Conservation (phyloP, 2,329 filamentous ascomycete species). For the Blumeria graminis region DNA sequence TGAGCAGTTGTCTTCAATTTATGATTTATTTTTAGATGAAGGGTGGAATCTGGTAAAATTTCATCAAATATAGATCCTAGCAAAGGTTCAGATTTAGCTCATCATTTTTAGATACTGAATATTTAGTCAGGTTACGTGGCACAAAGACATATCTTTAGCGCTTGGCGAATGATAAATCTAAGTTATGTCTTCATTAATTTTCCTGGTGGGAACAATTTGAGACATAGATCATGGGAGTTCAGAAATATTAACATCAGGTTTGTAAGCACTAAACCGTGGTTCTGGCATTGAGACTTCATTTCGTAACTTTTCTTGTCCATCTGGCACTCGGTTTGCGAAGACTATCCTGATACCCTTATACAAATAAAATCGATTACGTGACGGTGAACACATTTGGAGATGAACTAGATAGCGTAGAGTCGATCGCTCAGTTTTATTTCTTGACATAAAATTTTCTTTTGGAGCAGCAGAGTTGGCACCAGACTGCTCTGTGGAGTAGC, state of each 20-base stretch:
- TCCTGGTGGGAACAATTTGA: conserved; percentile 29
- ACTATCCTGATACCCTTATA: conserved; percentile 86
- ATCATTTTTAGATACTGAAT: too few relatives aligned
- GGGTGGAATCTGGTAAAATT: too few relatives aligned
- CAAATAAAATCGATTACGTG: conserved; percentile 62
- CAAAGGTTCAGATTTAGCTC: too few relatives aligned
- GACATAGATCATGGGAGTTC: conserved; percentile 15
- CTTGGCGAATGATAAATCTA: conserved; percentile 12
- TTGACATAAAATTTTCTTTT: conserved; percentile 5
- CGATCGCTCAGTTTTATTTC: conserved; percentile 33
- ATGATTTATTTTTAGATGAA: too few relatives aligned
- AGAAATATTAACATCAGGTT: conserved; percentile 19
- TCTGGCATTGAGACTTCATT: conserved; percentile 82
- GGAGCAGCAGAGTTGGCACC: conserved; percentile 28
- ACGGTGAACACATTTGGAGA: conserved; percentile 73
- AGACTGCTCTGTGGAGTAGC: conserved; percentile 69
- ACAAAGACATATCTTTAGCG: too few relatives aligned
- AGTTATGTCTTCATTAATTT: conserved; percentile 31
- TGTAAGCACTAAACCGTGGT: conserved; percentile 68
- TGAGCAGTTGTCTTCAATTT: too few relatives aligned
- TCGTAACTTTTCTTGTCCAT: conserved; percentile 74
- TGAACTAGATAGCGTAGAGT: conserved; percentile 78
- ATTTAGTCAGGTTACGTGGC: too few relatives aligned
- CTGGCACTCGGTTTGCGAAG: conserved; percentile 87
- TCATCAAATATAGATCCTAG: too few relatives aligned